Evolutionary conservation across 176 grass and related monocot genomes (phyloP).

Genomic region (Cenchrus purpureus): DNA sequence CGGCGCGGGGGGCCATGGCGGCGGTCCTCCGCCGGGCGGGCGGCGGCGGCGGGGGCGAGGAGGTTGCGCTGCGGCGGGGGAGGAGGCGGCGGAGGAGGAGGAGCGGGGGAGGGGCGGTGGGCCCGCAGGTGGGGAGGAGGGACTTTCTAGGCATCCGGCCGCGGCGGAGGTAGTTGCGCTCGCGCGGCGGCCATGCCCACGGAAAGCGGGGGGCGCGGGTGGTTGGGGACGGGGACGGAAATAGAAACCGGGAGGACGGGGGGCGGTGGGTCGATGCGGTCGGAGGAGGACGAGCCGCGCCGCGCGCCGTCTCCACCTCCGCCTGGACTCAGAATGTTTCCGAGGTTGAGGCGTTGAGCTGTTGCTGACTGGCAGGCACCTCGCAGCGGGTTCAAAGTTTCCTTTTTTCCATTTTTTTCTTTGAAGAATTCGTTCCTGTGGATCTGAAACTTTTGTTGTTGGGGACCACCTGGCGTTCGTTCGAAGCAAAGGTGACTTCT

Average conservation of each 20-base stretch:
- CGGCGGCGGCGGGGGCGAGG: conserved; percentile 40
- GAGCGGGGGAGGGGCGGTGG: conserved; percentile 44
- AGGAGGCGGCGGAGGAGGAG: conserved; percentile 45
- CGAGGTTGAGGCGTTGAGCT: conserved; percentile 22
- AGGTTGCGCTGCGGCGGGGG: conserved; percentile 47
- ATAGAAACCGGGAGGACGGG: conserved; percentile 34
- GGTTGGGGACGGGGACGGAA: conserved; percentile 40
- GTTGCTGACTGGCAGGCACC: conserved; percentile 20
- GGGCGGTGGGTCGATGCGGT: not conserved
- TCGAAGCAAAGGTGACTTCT: conserved; percentile 18
- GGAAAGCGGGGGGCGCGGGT: conserved; percentile 43
- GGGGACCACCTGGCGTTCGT: not conserved
- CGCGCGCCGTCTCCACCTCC: conserved; percentile 18
- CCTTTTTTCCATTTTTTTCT: not conserved
- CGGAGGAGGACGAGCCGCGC: not conserved
- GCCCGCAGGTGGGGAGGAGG: conserved; percentile 48
- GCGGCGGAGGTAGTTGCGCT: conserved; percentile 32
- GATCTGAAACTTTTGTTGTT: not conserved
- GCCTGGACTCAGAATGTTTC: not conserved
- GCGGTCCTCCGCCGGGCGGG: conserved; percentile 39
- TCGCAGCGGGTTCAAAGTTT: not conserved
- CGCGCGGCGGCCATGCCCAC: conserved; percentile 53
- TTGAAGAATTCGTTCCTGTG: not conserved
- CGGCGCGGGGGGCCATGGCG: conserved; percentile 44
- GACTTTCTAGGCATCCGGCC: conserved; percentile 54